phyloP scores from a whole-genome alignment of 2,329 filamentous ascomycete species.

The Helotiales sp. region DNA sequence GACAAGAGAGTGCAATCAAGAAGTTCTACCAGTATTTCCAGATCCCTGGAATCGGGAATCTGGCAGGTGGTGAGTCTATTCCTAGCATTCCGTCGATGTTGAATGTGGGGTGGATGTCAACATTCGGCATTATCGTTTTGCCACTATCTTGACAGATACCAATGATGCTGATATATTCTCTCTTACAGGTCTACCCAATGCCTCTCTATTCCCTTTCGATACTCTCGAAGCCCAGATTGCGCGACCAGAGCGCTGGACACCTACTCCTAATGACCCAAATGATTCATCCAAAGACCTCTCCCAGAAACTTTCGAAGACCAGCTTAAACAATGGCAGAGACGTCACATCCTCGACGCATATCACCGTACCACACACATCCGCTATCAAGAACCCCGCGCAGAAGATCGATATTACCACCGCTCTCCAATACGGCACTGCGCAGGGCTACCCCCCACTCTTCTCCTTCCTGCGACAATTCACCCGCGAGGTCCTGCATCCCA shows the following conservation, averaged over 20 bases:
- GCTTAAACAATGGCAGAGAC: conserved; percentile 37
- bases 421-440: conserved; percentile 83
- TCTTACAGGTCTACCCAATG: conserved; percentile 70
- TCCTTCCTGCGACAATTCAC: conserved; percentile 81
- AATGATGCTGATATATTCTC: conserved; percentile 21
- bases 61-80: conserved; percentile 61
- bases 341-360: conserved; percentile 54
- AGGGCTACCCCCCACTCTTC: conserved; percentile 79
- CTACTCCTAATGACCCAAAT: conserved; percentile 65
- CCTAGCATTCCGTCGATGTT: not conserved
- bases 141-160: not conserved
- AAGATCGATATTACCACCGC: conserved; percentile 83
- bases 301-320: conserved; percentile 44
- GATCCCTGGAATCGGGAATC: conserved; percentile 65
- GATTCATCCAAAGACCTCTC: conserved; percentile 44
- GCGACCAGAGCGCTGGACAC: conserved; percentile 73
- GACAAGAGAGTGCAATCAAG: conserved; percentile 73
- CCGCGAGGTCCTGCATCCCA: conserved; percentile 77
- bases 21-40: conserved; percentile 83
- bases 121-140: not conserved
- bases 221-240: conserved; percentile 84
- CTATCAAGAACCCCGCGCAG: conserved; percentile 61
- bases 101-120: conserved; percentile 14
- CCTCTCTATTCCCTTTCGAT: conserved; percentile 86
- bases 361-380: conserved; percentile 71